Percentiles rank a stretch among this genome's conserved stretches.
Conservation (phyloP, 306 rosid species). For the Notholithocarpus densiflorus region DNA sequence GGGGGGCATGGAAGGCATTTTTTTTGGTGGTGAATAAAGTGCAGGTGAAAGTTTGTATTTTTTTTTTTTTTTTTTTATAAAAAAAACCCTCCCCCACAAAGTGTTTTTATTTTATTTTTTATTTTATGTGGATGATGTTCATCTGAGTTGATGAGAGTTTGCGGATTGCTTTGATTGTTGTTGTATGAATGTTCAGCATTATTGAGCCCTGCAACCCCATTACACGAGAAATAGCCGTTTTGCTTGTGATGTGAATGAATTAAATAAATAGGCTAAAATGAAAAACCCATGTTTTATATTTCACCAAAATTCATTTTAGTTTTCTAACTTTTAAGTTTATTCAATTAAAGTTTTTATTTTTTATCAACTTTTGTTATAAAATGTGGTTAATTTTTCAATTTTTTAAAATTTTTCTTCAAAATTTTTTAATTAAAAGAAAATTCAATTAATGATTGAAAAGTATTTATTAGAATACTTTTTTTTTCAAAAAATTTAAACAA, state of each 20-base stretch:
- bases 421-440: too few relatives aligned
- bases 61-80: background rate
- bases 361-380: too few relatives aligned
- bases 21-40: slow-evolving; percentile 74
- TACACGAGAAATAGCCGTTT: background rate
- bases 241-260: background rate
- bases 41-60: slow-evolving; percentile 67
- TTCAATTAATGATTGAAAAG: too few relatives aligned
- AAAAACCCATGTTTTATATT: too few relatives aligned
- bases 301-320: background rate
- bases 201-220: background rate
- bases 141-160: background rate
- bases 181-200: background rate
- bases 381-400: too few relatives aligned
- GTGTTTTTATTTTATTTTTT: background rate
- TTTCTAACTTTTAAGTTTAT: too few relatives aligned
- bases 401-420: too few relatives aligned
- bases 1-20: slow-evolving; percentile 62
- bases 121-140: slow-evolving; percentile 21
- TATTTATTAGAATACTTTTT: too few relatives aligned
- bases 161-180: background rate
- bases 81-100: background rate
- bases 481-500: too few relatives aligned
- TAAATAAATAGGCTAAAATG: too few relatives aligned
- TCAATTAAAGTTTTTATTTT: too few relatives aligned